These are phyloP conservation scores for Kentomonas sorsogonicus DNA, from an alignment of 208 protist species.

Conservation along the genomic window DNA sequence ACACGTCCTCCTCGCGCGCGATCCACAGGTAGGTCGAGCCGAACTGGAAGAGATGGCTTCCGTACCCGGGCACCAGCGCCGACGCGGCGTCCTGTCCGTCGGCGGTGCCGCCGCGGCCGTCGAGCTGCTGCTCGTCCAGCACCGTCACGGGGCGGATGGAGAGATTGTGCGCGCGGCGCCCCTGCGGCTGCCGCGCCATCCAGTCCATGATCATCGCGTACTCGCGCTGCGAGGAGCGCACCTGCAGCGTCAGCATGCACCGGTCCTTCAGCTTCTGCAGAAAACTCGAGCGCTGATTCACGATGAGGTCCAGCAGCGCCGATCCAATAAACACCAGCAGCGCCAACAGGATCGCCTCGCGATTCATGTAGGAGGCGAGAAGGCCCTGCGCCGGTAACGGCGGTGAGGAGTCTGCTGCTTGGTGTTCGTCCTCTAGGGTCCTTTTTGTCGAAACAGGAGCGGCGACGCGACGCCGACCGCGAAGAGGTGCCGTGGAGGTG, in stretches of 20 bases:
- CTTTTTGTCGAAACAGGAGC: no score
- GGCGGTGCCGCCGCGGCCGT: no score
- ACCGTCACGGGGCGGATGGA: slow-evolving; percentile 63
- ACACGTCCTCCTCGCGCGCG: slow-evolving; percentile 52
- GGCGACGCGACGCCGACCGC: no score
- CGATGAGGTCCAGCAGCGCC: slow-evolving; percentile 67
- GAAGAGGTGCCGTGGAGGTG: no score
- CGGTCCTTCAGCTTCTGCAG: slow-evolving; percentile 37
- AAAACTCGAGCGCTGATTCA: slow-evolving; percentile 37
- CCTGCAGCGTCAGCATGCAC: slow-evolving; percentile 72
- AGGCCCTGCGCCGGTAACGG: no score
- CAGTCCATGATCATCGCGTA: slow-evolving; percentile 88
- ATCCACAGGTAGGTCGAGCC: slow-evolving; percentile 61
- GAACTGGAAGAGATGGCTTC: slow-evolving; percentile 68
- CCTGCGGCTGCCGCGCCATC: slow-evolving; percentile 73
- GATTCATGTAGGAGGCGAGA: no score
- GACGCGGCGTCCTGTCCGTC: slow-evolving; percentile 10
- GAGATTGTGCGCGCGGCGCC: slow-evolving; percentile 54
- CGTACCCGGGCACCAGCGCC: slow-evolving; percentile 76
- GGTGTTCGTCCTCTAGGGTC: no score
- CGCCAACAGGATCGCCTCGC: slow-evolving; percentile 48
- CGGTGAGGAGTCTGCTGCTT: no score
- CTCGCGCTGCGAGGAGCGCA: slow-evolving; percentile 82
- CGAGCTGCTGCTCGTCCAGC: slow-evolving; percentile 27
- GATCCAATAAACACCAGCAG: slow-evolving; percentile 56